Percentiles rank a stretch among this genome's conserved stretches.
Conservation (phyloP, 2,329 filamentous ascomycete species). For the Tolypocladium inflatum region DNA sequence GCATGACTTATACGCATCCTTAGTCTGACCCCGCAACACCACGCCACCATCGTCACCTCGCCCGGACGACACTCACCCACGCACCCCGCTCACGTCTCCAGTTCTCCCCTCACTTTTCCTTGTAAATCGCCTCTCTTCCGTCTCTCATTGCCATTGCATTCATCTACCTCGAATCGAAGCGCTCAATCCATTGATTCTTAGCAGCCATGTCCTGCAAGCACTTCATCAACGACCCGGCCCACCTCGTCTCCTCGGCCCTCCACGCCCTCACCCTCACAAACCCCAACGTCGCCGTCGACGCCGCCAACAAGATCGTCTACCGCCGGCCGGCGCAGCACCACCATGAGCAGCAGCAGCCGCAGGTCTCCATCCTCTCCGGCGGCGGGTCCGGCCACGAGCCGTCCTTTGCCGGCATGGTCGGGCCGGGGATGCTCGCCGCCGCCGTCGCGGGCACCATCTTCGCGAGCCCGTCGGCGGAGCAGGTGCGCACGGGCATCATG, state of each 20-base stretch:
- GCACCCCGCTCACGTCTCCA: not conserved
- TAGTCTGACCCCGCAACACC: not conserved
- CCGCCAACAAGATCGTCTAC: slow-evolving; percentile 76
- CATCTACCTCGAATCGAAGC: not conserved
- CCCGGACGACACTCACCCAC: not conserved
- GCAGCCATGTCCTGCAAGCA: slow-evolving; percentile 56
- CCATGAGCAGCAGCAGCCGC: slow-evolving; percentile 26
- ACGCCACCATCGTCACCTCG: not conserved
- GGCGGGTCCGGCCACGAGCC: slow-evolving; percentile 89
- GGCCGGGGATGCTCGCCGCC: slow-evolving; percentile 67
- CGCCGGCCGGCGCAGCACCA: slow-evolving; percentile 35
- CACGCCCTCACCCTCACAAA: slow-evolving; percentile 73
- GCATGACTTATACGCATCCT: not conserved
- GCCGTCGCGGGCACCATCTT: slow-evolving; percentile 85
- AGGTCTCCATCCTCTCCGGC: slow-evolving; percentile 78
- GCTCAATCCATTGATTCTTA: not conserved
- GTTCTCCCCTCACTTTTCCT: too few relatives aligned
- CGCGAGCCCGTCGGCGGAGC: slow-evolving; percentile 70
- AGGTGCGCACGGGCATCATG: slow-evolving; percentile 69
- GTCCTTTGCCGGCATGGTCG: slow-evolving; percentile 78
- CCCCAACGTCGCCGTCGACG: slow-evolving; percentile 71
- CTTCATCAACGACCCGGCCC: slow-evolving; percentile 76
- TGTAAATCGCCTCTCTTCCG: not conserved
- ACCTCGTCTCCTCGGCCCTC: slow-evolving; percentile 70
- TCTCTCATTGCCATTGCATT: not conserved